Evolutionary conservation across 805 yeast species (phyloP).

Genomic region (Myxozyma melibiosi): DNA sequence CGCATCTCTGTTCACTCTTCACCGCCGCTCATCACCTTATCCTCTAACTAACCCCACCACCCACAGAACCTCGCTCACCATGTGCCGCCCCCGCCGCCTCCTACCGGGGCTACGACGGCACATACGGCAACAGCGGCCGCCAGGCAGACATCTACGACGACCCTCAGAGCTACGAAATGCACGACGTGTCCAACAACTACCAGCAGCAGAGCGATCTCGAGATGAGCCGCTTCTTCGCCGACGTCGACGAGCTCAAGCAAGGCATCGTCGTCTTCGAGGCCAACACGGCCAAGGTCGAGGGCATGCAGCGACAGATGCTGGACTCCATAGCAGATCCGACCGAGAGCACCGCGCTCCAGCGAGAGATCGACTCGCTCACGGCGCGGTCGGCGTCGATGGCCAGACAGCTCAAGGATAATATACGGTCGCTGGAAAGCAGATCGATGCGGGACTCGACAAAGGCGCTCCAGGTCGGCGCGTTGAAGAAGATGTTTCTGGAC

Average conservation of each 20-base stretch:
- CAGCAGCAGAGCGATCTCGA: conserved; percentile 1
- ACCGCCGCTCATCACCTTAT: too few relatives aligned
- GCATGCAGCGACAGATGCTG: conserved; percentile 7
- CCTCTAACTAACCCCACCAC: not conserved
- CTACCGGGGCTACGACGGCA: conserved; percentile 6
- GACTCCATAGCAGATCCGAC: not conserved
- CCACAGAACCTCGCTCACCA: conserved; percentile 1
- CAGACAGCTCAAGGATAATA: not conserved
- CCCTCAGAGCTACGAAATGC: conserved; percentile 9
- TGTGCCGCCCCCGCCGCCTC: conserved; percentile 1
- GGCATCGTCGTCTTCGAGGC: not conserved
- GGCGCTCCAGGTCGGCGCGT: conserved; percentile 4
- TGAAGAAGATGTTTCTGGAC: not conserved
- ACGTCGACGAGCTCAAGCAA: conserved; percentile 10
- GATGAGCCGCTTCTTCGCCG: conserved; percentile 9
- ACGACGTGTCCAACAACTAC: not conserved
- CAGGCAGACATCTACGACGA: too few relatives aligned
- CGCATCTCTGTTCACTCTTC: not conserved
- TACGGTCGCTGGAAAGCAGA: conserved; percentile 3
- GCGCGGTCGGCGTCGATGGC: conserved; percentile 2
- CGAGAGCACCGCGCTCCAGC: not conserved
- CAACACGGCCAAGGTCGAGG: conserved; percentile 5
- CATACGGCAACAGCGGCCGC: not conserved
- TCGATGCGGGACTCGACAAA: conserved; percentile 12
- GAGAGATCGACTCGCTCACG: conserved; percentile 4